Conservation (phyloP, 2,329 filamentous ascomycete species). For the Trichoderma sp. region DNA sequence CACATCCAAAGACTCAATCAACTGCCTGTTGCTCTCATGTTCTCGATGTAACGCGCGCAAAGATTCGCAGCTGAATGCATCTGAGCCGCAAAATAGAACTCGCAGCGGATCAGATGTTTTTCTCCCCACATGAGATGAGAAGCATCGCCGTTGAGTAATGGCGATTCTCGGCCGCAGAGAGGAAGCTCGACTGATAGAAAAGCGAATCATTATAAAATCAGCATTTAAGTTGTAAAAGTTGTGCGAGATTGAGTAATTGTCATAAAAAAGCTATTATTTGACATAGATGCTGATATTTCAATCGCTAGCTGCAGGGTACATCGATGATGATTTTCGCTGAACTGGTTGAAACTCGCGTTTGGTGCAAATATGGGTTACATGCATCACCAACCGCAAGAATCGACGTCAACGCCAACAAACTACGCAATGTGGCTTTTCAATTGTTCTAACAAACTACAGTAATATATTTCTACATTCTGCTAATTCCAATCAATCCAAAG, state of each 20-base stretch:
- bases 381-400: constrained; percentile 33
- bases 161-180: constrained; percentile 26
- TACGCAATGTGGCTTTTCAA: not conserved
- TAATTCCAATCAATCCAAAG: not conserved
- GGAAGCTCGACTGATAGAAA: constrained; percentile 24
- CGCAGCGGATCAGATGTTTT: constrained; percentile 63
- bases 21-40: constrained; percentile 52
- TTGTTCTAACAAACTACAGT: not conserved
- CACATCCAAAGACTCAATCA: constrained; percentile 81
- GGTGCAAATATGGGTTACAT: constrained; percentile 41
- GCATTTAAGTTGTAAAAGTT: too few species aligned
- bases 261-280: too few species aligned
- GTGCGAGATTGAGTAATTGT: too few species aligned
- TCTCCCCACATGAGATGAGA: constrained; percentile 31
- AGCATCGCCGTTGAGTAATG: constrained; percentile 29
- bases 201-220: constrained; percentile 31
- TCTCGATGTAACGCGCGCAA: constrained; percentile 70
- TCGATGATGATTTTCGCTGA: not conserved
- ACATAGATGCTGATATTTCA: not conserved
- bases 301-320: constrained; percentile 12
- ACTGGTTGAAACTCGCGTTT: constrained; percentile 38
- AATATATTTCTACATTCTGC: not conserved
- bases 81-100: constrained; percentile 93
- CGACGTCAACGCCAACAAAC: not conserved
- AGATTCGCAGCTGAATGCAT: constrained; percentile 83